Evolutionary conservation across 805 yeast genomes (phyloP), one percentile per base, ranked within the genome.

Genomic region (Metschnikowia sp.): DNA sequence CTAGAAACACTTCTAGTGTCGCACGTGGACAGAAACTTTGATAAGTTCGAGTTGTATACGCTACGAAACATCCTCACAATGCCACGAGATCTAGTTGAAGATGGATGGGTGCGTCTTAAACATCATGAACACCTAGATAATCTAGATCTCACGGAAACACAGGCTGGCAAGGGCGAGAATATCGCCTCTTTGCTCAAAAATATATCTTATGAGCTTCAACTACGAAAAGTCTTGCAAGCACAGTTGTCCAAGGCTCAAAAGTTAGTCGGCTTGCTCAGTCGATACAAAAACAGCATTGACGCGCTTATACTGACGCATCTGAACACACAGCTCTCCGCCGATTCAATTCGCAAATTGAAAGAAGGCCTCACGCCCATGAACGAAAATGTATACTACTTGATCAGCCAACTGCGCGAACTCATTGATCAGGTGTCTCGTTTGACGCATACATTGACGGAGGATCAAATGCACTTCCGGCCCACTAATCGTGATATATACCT

Each of bases 21-120:
- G 50, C 76, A 83, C 0, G 85, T 90, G 10, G 96, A 90, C 65
- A 76, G 76, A 55, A 87, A 87, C 61, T 90, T 88, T 62, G 97
- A 91, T 63, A 84, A 84, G 62, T 82, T 88, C 57, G 97, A 91
- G 66, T 68, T 89, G 32, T 91, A 91, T 64, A 78, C 87, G 2
- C 67, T 88, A 42, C 69, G 96, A 59, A 91, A 91, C 61, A 79
- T 91, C 10, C 72, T 91, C 45, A 77, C 77, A 10, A 69, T 91
- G 13, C 96, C 96, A 0, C 66, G 65, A 5, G 86, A 82, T 11
- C 69, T 88, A 32, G 73, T 85, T 0, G 76, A 75, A 3, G 78
- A 70, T 10, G 95, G 96, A 6, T 82, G 80, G 72, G 68, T 91
- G 46, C 65, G 84, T 40, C 68, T 90, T 40, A 75, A 75, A 42